Percentiles rank a stretch among this genome's conserved stretches.
These are phyloP conservation scores for Leptosphaerulina australis DNA, from an alignment of 2,329 filamentous ascomycete species.

Conservation along the genomic window DNA sequence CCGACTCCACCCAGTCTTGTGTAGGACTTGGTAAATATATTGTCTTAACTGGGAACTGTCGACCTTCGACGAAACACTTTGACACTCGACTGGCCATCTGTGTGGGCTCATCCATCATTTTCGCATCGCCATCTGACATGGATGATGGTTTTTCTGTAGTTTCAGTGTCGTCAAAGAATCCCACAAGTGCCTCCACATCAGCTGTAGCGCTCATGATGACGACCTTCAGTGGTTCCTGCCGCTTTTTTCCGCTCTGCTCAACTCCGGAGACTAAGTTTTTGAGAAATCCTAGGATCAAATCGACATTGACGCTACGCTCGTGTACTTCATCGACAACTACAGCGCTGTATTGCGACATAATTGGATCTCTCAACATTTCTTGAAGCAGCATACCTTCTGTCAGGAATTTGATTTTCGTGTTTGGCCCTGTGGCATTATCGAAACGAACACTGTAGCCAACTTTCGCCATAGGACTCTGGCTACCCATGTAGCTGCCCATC, in stretches of 20 bases:
- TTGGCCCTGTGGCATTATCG: slow-evolving; percentile 81
- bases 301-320: slow-evolving; percentile 92
- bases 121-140: slow-evolving; percentile 4
- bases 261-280: slow-evolving; percentile 73
- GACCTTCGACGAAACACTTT: slow-evolving; percentile 76
- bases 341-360: slow-evolving; percentile 83
- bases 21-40: slow-evolving; percentile 76
- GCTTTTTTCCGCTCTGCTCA: slow-evolving; percentile 68
- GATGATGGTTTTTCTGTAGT: slow-evolving; percentile 20
- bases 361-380: slow-evolving; percentile 85
- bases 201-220: slow-evolving; percentile 97
- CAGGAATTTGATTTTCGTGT: slow-evolving; percentile 88
- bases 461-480: slow-evolving; percentile 62
- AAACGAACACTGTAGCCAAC: slow-evolving; percentile 97
- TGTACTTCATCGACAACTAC: slow-evolving; percentile 96
- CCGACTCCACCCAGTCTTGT: slow-evolving; percentile 79
- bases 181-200: slow-evolving; percentile 77
- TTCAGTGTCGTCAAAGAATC: slow-evolving; percentile 68
- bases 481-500: slow-evolving; percentile 69
- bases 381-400: slow-evolving; percentile 97
- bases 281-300: slow-evolving; percentile 86
- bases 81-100: slow-evolving; percentile 32
- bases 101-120: background rate
- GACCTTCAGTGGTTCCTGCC: slow-evolving; percentile 72
- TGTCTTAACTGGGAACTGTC: slow-evolving; percentile 83